Evolutionary conservation across 441 rosid species (phyloP).

Genomic region (Breynia disticha): DNA sequence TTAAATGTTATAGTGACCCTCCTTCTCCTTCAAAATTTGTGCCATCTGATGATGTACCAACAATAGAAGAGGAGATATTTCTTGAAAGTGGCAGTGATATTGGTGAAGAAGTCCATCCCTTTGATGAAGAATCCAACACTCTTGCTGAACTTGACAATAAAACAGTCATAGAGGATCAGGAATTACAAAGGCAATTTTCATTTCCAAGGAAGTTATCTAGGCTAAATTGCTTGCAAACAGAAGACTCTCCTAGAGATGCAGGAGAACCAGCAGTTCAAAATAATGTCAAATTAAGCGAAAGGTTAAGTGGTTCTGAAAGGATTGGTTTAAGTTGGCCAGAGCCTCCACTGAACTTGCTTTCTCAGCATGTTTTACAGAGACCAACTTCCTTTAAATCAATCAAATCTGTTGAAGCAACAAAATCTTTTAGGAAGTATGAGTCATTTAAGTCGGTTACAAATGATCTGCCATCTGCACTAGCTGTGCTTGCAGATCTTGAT

Average conservation of each 20-base stretch:
- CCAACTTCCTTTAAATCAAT: conserved; percentile 46
- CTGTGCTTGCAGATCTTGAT: conserved; percentile 55
- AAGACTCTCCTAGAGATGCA: conserved; percentile 20
- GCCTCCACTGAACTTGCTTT: conserved; percentile 53
- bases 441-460: conserved; percentile 52
- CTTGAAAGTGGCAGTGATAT: conserved; percentile 66
- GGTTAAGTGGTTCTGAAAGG: conserved; percentile 66
- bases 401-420: conserved; percentile 40
- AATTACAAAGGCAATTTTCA: conserved; percentile 44
- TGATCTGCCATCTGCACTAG: conserved; percentile 30
- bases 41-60: conserved; percentile 58
- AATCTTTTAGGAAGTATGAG: conserved; percentile 44
- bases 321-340: conserved; percentile 93
- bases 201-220: conserved; percentile 54
- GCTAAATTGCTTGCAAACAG: conserved; percentile 43
- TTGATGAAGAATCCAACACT: conserved; percentile 40
- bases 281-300: conserved; percentile 36
- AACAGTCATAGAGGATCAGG: conserved; percentile 20
- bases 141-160: conserved; percentile 20
- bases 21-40: conserved; percentile 81
- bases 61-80: conserved; percentile 57
- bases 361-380: conserved; percentile 53
- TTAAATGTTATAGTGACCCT: conserved; percentile 85
- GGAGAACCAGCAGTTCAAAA: conserved; percentile 20
- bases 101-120: conserved; percentile 76